Base-by-base conservation (phyloP, 2,329 filamentous ascomycete species). In the Xenoacremonium recifei region DNA sequence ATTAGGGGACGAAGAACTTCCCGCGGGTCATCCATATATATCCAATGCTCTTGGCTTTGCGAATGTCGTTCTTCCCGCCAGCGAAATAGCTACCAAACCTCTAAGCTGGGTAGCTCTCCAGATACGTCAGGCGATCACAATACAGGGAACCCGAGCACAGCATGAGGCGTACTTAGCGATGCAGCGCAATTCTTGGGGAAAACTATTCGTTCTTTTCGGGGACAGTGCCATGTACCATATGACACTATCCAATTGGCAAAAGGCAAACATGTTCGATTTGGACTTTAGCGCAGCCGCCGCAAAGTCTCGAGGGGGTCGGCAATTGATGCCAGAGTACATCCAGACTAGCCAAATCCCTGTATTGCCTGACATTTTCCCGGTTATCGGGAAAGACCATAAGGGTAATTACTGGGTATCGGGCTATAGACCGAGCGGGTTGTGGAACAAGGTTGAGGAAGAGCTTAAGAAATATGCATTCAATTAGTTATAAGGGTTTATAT, bases 221-320 rank as follows among this genome's bases (percentile, higher is more conserved):
- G 52, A 59, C 11, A 45, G 50, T 18, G 49, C 45, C 15, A 66
- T 65, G 63, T 51, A 60, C 25, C 42, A 61, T 37, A 16, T 66
- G 9, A 57, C 49, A 15, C 59, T 55, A 37, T 59, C 60, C 4
- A 65, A 66, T 48, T 66, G 62, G 62, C 37, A 41, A 40, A 61
- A 62, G 48, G 57, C 60, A 3, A 12, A 5, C 1, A 4, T 42
- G 2, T 42, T 42, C 12, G 21, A 34, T 6, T 33, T 39, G 15
- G 40, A 42, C 6, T 42, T 39, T 13, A 13, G 23, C 9, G 23
- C 23, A 13, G 7, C 23, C 9, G 23, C 23, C 13, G 23, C 13
- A 13, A 27, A 7, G 23, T 9, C 23, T 7, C 7, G 23, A 13
- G 23, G 23, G 9, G 23, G 23, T 7, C 7, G 7, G 23, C 23